A percentile compares a stretch with the other conserved stretches of the same genome.
Conservation (phyloP, 257 asterid genomes). For the Nyctanthes arbortristis region DNA sequence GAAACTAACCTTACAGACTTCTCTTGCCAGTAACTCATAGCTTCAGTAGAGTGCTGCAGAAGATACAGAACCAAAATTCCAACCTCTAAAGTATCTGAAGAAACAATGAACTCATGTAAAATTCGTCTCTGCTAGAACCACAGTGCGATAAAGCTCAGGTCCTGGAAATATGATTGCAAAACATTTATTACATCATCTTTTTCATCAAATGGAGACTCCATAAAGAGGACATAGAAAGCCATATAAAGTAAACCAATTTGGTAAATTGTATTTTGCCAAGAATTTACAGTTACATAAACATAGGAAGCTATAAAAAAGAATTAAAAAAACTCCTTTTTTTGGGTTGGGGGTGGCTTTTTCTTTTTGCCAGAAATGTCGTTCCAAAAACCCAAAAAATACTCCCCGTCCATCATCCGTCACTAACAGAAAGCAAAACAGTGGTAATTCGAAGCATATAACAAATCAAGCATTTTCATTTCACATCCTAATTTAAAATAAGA, state of each 20-base stretch:
- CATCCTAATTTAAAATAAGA: not conserved
- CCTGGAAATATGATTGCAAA: not conserved
- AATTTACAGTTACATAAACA: not conserved
- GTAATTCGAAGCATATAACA: not conserved
- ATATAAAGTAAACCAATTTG: not conserved
- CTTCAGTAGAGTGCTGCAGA: not conserved
- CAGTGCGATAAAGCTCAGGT: not conserved
- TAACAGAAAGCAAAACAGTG: not conserved
- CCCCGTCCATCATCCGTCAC: not conserved
- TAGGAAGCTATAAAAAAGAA: not conserved
- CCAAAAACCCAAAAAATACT: not conserved
- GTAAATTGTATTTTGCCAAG: not conserved
- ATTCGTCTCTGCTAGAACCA: not conserved
- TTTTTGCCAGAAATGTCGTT: not conserved
- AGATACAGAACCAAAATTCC: not conserved
- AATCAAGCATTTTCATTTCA: not conserved
- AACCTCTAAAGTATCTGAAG: not conserved
- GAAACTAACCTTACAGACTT: not conserved
- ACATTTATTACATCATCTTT: not conserved
- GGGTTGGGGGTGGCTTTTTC: too few relatives aligned
- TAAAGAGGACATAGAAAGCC: not conserved
- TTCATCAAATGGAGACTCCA: not conserved
- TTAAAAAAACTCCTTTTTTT: not conserved
- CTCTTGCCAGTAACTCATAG: slow-evolving; percentile 2
- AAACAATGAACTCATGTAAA: not conserved